phyloP scores from a whole-genome alignment of 148 eudicot genomes.

The Amaranthus palmeri region DNA sequence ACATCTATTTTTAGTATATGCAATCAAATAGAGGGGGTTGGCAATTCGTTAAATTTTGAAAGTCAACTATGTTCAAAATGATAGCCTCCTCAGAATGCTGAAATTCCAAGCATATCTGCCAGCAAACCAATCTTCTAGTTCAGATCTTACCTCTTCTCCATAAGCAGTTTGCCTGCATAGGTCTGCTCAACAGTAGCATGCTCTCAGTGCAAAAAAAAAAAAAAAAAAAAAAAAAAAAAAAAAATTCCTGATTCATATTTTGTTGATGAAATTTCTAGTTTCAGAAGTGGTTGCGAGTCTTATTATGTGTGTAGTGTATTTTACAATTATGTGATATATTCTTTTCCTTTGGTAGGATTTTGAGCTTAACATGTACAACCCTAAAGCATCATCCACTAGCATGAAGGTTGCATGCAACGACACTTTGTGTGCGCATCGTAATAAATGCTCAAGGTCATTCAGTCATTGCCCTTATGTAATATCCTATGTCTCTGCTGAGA shows the following conservation, averaged over 20 bases:
- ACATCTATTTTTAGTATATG: background rate
- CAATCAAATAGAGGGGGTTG: background rate
- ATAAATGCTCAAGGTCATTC: slow-evolving; percentile 41
- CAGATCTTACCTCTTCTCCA: background rate
- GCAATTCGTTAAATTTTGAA: background rate
- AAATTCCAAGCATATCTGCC: background rate
- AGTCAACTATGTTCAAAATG: background rate
- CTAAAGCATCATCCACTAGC: slow-evolving; percentile 73
- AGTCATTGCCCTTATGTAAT: slow-evolving; percentile 70
- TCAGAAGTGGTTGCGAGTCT: background rate
- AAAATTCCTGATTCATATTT: too few species aligned
- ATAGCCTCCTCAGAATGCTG: background rate
- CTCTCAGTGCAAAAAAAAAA: background rate
- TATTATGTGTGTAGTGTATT: background rate
- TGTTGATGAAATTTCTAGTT: background rate
- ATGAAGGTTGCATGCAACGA: slow-evolving; percentile 67
- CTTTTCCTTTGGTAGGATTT: slow-evolving; percentile 46
- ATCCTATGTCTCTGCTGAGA: slow-evolving; percentile 86
- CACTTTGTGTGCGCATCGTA: slow-evolving; percentile 46
- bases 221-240: too few species aligned
- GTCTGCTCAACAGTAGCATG: background rate
- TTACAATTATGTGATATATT: slow-evolving; percentile 5
- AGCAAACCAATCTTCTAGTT: background rate
- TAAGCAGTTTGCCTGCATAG: background rate
- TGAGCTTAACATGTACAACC: slow-evolving; percentile 81